phyloP scores from a whole-genome alignment of 345 rosid species.

The Combretum micranthum region DNA sequence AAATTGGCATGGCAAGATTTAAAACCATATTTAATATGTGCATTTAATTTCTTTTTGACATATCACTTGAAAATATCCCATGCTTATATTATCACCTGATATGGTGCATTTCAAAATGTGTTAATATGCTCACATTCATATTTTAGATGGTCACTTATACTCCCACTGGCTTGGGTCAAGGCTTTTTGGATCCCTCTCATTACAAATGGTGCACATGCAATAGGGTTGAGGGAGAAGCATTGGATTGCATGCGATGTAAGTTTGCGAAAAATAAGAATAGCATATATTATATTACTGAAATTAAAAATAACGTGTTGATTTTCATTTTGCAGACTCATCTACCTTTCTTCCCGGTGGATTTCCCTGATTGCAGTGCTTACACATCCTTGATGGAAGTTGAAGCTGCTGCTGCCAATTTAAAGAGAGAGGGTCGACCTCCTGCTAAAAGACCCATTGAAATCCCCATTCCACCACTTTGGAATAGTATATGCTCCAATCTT shows the following conservation, averaged over 20 bases:
- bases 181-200: slow-evolving; percentile 8
- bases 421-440: slow-evolving; percentile 43
- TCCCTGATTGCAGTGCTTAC: slow-evolving; percentile 73
- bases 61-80: too few relatives aligned
- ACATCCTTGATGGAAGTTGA: slow-evolving; percentile 42
- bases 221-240: slow-evolving; percentile 80
- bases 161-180: neutral
- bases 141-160: too few relatives aligned
- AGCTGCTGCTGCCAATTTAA: slow-evolving; percentile 38
- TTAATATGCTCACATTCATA: too few relatives aligned
- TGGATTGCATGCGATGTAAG: slow-evolving; percentile 78
- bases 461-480: slow-evolving; percentile 73
- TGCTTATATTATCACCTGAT: too few relatives aligned
- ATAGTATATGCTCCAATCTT: slow-evolving; percentile 32
- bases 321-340: slow-evolving; percentile 43
- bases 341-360: slow-evolving; percentile 82
- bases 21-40: too few relatives aligned
- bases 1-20: too few relatives aligned
- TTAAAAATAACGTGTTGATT: slow-evolving; percentile 3
- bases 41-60: too few relatives aligned
- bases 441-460: slow-evolving; percentile 48
- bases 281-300: slow-evolving; percentile 2
- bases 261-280: neutral
- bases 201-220: slow-evolving; percentile 22
- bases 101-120: too few relatives aligned